Evolutionary conservation across 2,329 filamentous ascomycete species (phyloP).

Genomic region (Alternaria conjuncta): DNA sequence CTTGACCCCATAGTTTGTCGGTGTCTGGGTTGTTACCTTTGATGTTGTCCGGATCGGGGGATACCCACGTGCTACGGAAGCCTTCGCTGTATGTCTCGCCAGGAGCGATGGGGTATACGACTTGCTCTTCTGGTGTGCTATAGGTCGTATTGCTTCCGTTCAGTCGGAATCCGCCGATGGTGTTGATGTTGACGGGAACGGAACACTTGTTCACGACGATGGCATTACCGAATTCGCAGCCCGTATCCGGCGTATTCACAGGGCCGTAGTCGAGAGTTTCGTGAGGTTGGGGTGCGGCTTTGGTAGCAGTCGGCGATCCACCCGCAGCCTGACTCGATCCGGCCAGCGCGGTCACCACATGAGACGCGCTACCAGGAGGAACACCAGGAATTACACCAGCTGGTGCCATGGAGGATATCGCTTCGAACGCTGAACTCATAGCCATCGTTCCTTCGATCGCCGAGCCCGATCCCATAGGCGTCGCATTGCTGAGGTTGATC

Average conservation of each 20-base stretch:
- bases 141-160: too few relatives aligned
- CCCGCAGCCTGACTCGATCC: neutral
- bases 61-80: too few relatives aligned
- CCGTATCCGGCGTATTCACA: neutral
- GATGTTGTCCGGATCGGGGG: too few relatives aligned
- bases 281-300: neutral
- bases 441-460: neutral
- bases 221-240: neutral
- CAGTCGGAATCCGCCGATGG: too few relatives aligned
- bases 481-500: neutral
- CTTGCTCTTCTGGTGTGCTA: too few relatives aligned
- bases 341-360: neutral
- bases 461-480: neutral
- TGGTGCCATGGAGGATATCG: neutral
- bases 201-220: neutral
- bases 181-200: too few relatives aligned
- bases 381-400: neutral
- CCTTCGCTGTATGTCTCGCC: too few relatives aligned
- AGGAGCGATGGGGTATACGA: too few relatives aligned
- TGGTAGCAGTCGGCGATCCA: neutral
- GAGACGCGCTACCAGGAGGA: neutral
- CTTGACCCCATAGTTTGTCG: too few relatives aligned
- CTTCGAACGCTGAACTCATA: neutral
- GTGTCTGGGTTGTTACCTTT: too few relatives aligned
- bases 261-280: neutral